Conservation (phyloP, 2,329 filamentous ascomycete genomes). For the Penicillium sp. region DNA sequence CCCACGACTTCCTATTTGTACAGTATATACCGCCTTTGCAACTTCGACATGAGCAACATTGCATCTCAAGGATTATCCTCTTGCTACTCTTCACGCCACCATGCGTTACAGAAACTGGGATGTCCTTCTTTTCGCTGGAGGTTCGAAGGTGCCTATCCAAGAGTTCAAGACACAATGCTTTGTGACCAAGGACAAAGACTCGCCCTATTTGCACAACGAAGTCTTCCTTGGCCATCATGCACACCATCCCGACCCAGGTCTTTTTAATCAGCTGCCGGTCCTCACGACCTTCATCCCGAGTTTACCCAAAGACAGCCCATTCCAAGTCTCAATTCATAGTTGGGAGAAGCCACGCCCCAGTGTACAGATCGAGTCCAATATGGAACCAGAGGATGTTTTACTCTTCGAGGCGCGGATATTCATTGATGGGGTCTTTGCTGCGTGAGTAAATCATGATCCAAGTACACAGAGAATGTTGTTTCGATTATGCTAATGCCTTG, state of each 20-base stretch:
- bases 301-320: conserved; percentile 56
- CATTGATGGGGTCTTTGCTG: conserved; percentile 63
- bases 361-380: conserved; percentile 55
- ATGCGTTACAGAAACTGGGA: conserved; percentile 92
- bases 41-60: neutral
- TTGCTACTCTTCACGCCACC: conserved; percentile 14
- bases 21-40: neutral
- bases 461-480: neutral
- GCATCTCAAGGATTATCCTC: neutral
- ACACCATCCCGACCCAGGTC: conserved; percentile 25
- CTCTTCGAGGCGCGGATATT: conserved; percentile 66
- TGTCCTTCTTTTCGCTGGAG: conserved; percentile 71
- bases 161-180: conserved; percentile 80
- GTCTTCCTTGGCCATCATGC: conserved; percentile 33
- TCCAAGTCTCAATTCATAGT: conserved; percentile 71
- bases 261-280: conserved; percentile 54
- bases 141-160: conserved; percentile 67
- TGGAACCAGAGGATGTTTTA: conserved; percentile 55
- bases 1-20: neutral
- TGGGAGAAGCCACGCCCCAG: conserved; percentile 65
- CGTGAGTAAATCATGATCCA: conserved; percentile 48
- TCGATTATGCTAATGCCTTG: neutral
- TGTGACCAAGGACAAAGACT: conserved; percentile 58
- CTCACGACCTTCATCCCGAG: conserved; percentile 71
- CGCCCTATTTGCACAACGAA: conserved; percentile 50